Conservation (phyloP, 192 early-diverging fungal genomes). For the Backusella macrospora region DNA sequence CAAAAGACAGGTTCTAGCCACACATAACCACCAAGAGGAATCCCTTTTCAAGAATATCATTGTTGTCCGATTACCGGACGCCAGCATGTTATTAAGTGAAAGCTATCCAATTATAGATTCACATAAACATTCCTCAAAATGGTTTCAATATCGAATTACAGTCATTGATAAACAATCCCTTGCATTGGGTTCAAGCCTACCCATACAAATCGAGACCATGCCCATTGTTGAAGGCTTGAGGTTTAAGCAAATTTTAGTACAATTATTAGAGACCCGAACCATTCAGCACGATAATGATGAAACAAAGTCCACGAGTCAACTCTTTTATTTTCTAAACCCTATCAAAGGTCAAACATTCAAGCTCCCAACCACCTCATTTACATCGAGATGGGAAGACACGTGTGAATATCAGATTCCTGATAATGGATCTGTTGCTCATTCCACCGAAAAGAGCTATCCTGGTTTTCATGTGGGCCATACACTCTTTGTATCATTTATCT, state of each 20-base stretch:
- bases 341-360: neutral
- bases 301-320: neutral
- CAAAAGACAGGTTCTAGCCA: neutral
- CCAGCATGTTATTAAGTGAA: neutral
- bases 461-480: neutral
- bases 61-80: conserved; percentile 15
- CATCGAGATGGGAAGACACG: neutral
- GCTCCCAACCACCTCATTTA: neutral
- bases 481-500: neutral
- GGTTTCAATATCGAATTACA: conserved; percentile 13
- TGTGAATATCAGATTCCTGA: neutral
- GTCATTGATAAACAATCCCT: conserved; percentile 2
- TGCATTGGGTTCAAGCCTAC: neutral
- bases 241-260: neutral
- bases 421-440: neutral
- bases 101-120: neutral
- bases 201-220: neutral
- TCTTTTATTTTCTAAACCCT: neutral
- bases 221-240: neutral
- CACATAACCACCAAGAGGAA: too few species aligned
- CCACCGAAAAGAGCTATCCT: neutral
- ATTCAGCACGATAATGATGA: neutral
- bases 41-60: neutral
- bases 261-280: neutral
- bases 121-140: conserved; percentile 4